Evolutionary conservation across 306 rosid genomes (phyloP).

Genomic region (Vigna hirtella): DNA sequence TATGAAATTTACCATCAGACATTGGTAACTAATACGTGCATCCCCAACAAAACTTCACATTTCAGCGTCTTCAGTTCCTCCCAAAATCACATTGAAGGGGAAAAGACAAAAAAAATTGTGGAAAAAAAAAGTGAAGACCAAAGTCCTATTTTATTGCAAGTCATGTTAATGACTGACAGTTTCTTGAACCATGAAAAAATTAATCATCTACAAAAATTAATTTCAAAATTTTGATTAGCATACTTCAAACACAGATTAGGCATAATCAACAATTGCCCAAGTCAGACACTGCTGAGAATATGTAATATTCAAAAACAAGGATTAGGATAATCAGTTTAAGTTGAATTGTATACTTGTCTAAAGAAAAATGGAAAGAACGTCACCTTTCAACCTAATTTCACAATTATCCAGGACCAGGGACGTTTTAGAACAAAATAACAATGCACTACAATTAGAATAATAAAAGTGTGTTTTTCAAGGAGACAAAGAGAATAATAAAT

Average conservation of each 20-base stretch:
- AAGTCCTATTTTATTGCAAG: background rate
- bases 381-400: background rate
- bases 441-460: background rate
- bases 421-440: constrained; percentile 13
- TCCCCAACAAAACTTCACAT: constrained; percentile 10
- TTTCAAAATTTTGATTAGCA: constrained; percentile 21
- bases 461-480: constrained; percentile 5
- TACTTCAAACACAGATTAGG: background rate
- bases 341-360: constrained; percentile 10
- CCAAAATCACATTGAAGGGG: background rate
- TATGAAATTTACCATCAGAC: background rate
- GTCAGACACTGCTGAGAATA: background rate
- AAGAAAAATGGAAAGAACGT: background rate
- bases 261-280: constrained; percentile 10
- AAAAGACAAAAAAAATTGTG: background rate
- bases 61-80: background rate
- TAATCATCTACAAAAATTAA: background rate
- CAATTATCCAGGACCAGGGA: background rate
- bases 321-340: constrained; percentile 26
- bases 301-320: constrained; percentile 11
- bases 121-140: constrained; percentile 13
- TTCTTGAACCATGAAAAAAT: background rate
- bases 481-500: background rate
- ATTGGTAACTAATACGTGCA: background rate
- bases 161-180: background rate